phyloP scores from a whole-genome alignment of 2,329 filamentous ascomycete genomes.

The Aphanoascus verrucosus region DNA sequence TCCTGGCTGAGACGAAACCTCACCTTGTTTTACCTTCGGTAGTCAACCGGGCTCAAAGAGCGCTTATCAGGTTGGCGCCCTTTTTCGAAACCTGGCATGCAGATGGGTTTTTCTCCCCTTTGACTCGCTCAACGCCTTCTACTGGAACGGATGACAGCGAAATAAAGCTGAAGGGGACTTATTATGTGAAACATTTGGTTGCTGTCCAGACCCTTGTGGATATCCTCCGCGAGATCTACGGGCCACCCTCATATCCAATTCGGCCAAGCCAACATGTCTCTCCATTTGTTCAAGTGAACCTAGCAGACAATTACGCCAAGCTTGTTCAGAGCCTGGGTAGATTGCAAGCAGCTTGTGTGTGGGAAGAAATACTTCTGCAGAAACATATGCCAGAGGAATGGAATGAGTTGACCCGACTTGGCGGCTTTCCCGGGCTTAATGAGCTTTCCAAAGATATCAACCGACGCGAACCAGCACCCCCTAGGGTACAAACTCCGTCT shows the following conservation, averaged over 20 bases:
- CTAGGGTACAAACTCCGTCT: background rate
- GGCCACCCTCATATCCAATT: slow-evolving; percentile 50
- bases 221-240: slow-evolving; percentile 64
- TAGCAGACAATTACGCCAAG: slow-evolving; percentile 71
- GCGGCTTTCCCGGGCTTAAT: slow-evolving; percentile 26
- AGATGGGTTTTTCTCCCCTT: slow-evolving; percentile 54
- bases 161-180: slow-evolving; percentile 54
- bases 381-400: slow-evolving; percentile 57
- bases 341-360: slow-evolving; percentile 68
- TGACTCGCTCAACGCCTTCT: slow-evolving; percentile 37
- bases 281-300: slow-evolving; percentile 64
- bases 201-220: slow-evolving; percentile 66
- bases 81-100: slow-evolving; percentile 49
- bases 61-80: slow-evolving; percentile 57
- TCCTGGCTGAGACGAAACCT: slow-evolving; percentile 69
- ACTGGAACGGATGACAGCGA: slow-evolving; percentile 26
- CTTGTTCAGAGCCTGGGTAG: slow-evolving; percentile 65
- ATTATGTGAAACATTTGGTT: slow-evolving; percentile 65
- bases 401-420: slow-evolving; percentile 39
- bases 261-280: slow-evolving; percentile 50
- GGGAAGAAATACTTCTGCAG: slow-evolving; percentile 69
- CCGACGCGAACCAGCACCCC: background rate
- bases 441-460: background rate
- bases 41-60: slow-evolving; percentile 59
- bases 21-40: slow-evolving; percentile 73